phyloP scores from a whole-genome alignment of 495 filamentous ascomycete species.

The Neurospora sp. region DNA sequence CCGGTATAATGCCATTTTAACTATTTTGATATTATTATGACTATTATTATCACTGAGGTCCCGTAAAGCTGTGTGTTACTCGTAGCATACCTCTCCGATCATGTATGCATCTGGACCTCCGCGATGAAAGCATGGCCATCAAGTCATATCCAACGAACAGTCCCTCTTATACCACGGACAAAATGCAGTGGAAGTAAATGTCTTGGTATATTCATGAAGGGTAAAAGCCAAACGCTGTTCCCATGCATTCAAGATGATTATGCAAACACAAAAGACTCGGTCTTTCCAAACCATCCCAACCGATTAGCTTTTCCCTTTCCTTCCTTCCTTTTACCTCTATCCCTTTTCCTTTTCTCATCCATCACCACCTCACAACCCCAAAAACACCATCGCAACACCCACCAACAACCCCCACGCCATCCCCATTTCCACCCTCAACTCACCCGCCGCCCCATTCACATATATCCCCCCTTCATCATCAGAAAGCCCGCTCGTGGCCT shows the following conservation, averaged over 20 bases:
- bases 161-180: not conserved
- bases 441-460: not conserved
- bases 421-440: not conserved
- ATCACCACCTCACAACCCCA: not conserved
- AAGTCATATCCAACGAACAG: not conserved
- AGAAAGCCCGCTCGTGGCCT: constrained; percentile 32
- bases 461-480: not conserved
- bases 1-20: not conserved
- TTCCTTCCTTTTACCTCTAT: not conserved
- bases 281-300: not conserved
- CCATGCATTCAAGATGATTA: not conserved
- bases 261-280: not conserved
- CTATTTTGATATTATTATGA: not conserved
- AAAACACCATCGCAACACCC: not conserved
- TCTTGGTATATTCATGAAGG: not conserved
- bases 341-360: not conserved
- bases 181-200: not conserved
- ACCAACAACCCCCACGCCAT: not conserved
- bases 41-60: not conserved
- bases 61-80: not conserved
- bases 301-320: not conserved
- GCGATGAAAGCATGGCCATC: not conserved
- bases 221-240: not conserved
- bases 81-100: not conserved
- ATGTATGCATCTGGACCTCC: not conserved